Conservation (phyloP, 345 rosid species). For the Eucalyptus leucophloia region DNA sequence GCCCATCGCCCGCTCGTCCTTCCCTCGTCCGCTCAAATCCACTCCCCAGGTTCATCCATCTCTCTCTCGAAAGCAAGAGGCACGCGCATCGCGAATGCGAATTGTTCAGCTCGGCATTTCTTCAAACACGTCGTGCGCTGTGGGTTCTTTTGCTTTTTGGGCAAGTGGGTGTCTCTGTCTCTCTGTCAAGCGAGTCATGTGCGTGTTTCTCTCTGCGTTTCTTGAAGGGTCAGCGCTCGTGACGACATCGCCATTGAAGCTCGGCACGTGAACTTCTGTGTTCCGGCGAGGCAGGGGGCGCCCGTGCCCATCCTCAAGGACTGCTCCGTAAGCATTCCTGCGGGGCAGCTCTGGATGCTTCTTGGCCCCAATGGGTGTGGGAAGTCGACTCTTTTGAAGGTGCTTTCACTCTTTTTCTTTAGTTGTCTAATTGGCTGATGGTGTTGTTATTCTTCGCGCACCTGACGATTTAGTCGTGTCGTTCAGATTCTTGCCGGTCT, state of each 20-base stretch:
- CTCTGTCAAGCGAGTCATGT: not conserved
- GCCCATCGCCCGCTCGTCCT: conserved; percentile 1
- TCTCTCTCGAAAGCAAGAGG: not conserved
- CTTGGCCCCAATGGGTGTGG: conserved; percentile 99
- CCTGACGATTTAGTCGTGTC: not conserved
- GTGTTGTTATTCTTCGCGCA: not conserved
- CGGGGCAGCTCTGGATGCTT: conserved; percentile 88
- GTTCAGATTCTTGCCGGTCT: conserved; percentile 88
- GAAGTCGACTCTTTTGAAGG: conserved; percentile 95
- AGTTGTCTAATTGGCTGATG: not conserved
- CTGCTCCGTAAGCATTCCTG: conserved; percentile 64
- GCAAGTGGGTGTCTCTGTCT: not conserved
- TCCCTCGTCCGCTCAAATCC: conserved; percentile 15
- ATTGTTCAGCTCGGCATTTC: conserved; percentile 8
- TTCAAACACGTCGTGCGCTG: not conserved
- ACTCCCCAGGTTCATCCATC: conserved; percentile 19
- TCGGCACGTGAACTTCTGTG: conserved; percentile 57
- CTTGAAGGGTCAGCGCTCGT: conserved; percentile 19
- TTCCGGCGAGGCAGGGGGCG: conserved; percentile 35
- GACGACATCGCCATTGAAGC: conserved; percentile 43
- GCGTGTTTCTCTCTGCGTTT: not conserved
- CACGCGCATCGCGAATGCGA: not conserved
- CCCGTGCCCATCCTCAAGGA: conserved; percentile 54
- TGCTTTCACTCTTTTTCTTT: not conserved
- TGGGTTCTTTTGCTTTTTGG: not conserved